phyloP scores from a whole-genome alignment of 2,329 filamentous ascomycete genomes.

The Fusarium pseudoanthophilum region DNA sequence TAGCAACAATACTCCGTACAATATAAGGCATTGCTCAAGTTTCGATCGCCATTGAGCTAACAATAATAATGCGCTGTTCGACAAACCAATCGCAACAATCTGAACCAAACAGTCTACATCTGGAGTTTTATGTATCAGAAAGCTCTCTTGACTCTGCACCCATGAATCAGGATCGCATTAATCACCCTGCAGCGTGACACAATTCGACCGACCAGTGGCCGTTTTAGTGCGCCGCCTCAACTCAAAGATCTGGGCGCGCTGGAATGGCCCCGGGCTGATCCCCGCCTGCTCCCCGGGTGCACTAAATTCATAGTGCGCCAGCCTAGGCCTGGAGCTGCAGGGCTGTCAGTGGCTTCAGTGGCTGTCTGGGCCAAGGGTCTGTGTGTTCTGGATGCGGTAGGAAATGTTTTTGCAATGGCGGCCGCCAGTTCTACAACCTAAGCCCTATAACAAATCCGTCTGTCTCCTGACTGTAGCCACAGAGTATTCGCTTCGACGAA shows the following conservation, averaged over 20 bases:
- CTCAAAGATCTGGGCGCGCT: not conserved
- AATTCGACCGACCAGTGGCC: not conserved
- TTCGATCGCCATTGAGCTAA: not conserved
- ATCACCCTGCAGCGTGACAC: not conserved
- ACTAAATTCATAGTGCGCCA: not conserved
- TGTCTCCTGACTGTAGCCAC: not conserved
- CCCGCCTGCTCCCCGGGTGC: not conserved
- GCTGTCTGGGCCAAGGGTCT: not conserved
- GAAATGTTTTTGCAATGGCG: not conserved
- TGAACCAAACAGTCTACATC: not conserved
- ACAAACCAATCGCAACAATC: not conserved
- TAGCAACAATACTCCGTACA: not conserved
- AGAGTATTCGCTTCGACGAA: not conserved
- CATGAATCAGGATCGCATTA: not conserved
- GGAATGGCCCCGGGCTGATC: not conserved
- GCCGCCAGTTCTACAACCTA: not conserved
- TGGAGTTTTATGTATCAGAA: not conserved
- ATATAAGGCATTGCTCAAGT: not conserved
- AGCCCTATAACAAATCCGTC: not conserved
- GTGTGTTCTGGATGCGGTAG: not conserved
- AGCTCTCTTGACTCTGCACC: not conserved
- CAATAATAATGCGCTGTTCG: too few relatives aligned
- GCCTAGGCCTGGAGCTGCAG: not conserved
- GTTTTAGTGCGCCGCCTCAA: not conserved
- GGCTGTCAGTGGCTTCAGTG: not conserved